Evolutionary conservation across 306 rosid species (phyloP), one percentile per base, ranked within the genome.

Genomic region (Canavalia gladiata): DNA sequence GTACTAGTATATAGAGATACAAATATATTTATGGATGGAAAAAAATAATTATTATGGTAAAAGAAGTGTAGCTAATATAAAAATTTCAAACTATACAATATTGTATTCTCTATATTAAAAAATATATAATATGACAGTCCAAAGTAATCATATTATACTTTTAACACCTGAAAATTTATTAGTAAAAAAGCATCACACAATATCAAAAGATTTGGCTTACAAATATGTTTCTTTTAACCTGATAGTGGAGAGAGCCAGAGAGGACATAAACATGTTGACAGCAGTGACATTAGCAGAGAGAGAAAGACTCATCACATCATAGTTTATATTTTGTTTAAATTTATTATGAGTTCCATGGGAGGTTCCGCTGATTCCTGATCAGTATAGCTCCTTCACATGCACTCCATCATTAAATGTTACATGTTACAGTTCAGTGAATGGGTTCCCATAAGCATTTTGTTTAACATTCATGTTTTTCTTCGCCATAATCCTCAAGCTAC

Each of bases 351-450:
- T 41, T 71, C 41, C 41, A 37, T 2, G 41, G 41, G 2, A 4
- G 41, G 49, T 73, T 73, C 68, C 37, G 81, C 75, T 79, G 81
- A 79, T 42, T 82, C 88, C 85, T 82, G 86, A 78, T 55, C 7
- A 47, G 46, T 71, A 10, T 67, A 13, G n/a, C 18, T 51, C 2
- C 63, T 28, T 62, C 97, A 90, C 94, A 84, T 90, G 97, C 89
- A 64, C 39, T 87, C 90, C 92, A 89, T 82, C 80, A 74, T 77
- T 54, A 64, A 90, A 83, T 88, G 62, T 69, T 54, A 64, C 90
- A 85, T 88, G 62, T 69, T 62, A 75, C 91, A 84, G 85, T 90
- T 87, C 89, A 82, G 59, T 84, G 82, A 86, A 81, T 88, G 88
- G 88, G 62, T 60, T 72, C 73, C 87, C 83, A 76, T 56, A 4